A percentile compares a stretch with the other conserved stretches of the same genome.
Conservation (phyloP, 2,329 filamentous ascomycete genomes). For the Trichoderma koningiopsis region DNA sequence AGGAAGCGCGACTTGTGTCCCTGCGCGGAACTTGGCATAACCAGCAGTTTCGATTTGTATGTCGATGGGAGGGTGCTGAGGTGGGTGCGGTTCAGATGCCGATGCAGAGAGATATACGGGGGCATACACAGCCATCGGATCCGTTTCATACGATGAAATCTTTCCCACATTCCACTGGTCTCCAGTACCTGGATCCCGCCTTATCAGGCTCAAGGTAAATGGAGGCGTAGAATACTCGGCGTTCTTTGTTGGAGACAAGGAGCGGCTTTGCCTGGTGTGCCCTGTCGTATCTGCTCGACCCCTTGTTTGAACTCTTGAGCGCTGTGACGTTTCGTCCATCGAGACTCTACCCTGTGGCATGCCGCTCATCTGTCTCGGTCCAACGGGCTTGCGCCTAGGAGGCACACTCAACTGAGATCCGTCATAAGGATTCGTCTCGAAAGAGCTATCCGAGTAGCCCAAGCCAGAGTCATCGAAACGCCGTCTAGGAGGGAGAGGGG, state of each 20-base stretch:
- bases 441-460: slow-evolving; percentile 23
- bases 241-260: slow-evolving; percentile 44
- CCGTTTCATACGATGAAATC: slow-evolving; percentile 58
- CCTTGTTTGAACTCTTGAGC: not conserved
- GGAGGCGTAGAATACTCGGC: slow-evolving; percentile 37
- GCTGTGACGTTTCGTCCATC: not conserved
- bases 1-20: slow-evolving; percentile 42
- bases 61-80: slow-evolving; percentile 47
- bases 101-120: slow-evolving; percentile 31
- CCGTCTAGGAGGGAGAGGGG: slow-evolving; percentile 22
- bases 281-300: slow-evolving; percentile 11
- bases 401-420: slow-evolving; percentile 27
- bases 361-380: slow-evolving; percentile 30
- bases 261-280: slow-evolving; percentile 30
- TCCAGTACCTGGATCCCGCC: slow-evolving; percentile 69
- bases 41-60: slow-evolving; percentile 58
- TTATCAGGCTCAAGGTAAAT: slow-evolving; percentile 66
- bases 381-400: slow-evolving; percentile 36
- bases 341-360: not conserved
- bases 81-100: not conserved
- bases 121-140: slow-evolving; percentile 35
- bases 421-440: slow-evolving; percentile 20
- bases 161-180: slow-evolving; percentile 76
- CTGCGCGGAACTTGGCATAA: slow-evolving; percentile 57
- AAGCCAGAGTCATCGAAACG: slow-evolving; percentile 22